These are phyloP conservation scores for Aureobasidium sp. DNA, from an alignment of 2,329 filamentous ascomycete genomes.

Conservation along the genomic window DNA sequence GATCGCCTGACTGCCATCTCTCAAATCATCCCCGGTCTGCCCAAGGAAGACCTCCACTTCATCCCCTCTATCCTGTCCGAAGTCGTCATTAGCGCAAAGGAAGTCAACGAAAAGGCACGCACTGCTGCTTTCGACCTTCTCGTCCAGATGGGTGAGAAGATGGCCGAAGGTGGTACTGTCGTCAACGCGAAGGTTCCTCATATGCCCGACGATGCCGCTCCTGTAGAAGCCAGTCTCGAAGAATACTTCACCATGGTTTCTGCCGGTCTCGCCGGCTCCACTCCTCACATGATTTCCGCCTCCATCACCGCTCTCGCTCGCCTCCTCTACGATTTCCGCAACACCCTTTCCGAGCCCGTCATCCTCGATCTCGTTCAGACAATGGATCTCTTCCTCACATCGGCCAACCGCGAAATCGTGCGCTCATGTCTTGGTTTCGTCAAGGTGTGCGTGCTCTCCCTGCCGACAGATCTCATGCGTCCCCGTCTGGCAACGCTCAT, in stretches of 20 bases:
- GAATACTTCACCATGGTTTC: constrained; percentile 99
- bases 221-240: constrained; percentile 73
- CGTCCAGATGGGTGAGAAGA: constrained; percentile 77
- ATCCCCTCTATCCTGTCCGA: constrained; percentile 87
- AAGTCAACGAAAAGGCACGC: constrained; percentile 91
- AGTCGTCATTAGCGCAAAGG: constrained; percentile 92
- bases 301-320: constrained; percentile 91
- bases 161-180: constrained; percentile 66
- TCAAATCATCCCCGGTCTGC: constrained; percentile 71
- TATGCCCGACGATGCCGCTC: constrained; percentile 70
- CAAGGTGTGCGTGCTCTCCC: constrained; percentile 84
- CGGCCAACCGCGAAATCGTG: constrained; percentile 94
- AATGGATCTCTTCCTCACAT: constrained; percentile 91
- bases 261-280: constrained; percentile 83
- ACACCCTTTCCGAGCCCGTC: constrained; percentile 57
- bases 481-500: constrained; percentile 70
- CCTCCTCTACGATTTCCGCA: constrained; percentile 86
- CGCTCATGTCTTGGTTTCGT: constrained; percentile 91
- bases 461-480: constrained; percentile 71
- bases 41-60: constrained; percentile 75
- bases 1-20: constrained; percentile 79
- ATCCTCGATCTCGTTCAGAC: constrained; percentile 82
- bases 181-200: constrained; percentile 79
- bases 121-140: constrained; percentile 85
- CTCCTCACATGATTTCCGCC: constrained; percentile 94